phyloP scores from a whole-genome alignment of 768 basidiomycete genomes.

The Mycena vulgaris region DNA sequence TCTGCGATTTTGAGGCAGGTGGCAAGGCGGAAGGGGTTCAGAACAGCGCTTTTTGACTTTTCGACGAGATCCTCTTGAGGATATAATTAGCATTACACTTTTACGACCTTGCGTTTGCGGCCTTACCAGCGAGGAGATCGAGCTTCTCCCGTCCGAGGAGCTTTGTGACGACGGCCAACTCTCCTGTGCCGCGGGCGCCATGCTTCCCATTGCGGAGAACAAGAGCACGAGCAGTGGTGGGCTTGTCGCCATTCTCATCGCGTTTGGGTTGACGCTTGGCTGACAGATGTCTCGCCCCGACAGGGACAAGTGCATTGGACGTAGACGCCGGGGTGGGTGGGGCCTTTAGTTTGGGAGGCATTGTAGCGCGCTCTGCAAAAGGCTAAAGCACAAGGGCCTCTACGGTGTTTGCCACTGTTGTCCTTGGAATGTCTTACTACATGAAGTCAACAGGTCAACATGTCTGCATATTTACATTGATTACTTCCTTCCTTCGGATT shows the following conservation, averaged over 20 bases:
- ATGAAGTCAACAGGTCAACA: neutral
- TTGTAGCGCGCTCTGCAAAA: constrained; percentile 38
- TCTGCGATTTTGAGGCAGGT: constrained; percentile 78
- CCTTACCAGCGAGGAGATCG: constrained; percentile 81
- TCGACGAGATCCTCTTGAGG: constrained; percentile 76
- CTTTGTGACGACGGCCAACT: constrained; percentile 69
- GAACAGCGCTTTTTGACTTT: constrained; percentile 70
- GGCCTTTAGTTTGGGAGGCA: constrained; percentile 45
- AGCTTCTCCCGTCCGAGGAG: constrained; percentile 86
- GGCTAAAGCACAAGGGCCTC: neutral
- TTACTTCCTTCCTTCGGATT: neutral
- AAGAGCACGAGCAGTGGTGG: constrained; percentile 81
- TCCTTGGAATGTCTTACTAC: neutral
- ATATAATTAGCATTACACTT: constrained; percentile 33
- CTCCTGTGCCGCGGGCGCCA: constrained; percentile 80
- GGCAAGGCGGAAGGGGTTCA: constrained; percentile 76
- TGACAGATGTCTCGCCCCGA: constrained; percentile 69
- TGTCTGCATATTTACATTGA: neutral
- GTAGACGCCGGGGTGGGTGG: constrained; percentile 40
- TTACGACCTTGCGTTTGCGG: constrained; percentile 17
- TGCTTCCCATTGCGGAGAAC: constrained; percentile 83
- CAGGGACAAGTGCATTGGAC: constrained; percentile 66
- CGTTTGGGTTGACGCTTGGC: constrained; percentile 55
- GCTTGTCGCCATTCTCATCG: constrained; percentile 66
- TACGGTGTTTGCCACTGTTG: constrained; percentile 12